Evolutionary conservation across 2,329 filamentous ascomycete species (phyloP).

Genomic region (Dactylellina leptospora): DNA sequence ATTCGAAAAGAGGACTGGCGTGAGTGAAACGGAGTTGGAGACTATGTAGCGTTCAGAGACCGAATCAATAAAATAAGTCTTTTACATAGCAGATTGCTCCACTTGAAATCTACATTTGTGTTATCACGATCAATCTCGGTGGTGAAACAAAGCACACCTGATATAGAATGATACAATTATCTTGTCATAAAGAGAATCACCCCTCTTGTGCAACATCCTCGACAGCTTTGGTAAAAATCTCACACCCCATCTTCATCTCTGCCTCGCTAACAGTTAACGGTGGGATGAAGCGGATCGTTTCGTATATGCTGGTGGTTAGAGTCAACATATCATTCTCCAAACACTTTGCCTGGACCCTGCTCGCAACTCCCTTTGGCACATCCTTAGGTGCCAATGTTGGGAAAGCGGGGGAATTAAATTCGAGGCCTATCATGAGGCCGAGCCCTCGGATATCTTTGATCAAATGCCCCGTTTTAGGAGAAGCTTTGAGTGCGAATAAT

Average conservation of each 20-base stretch:
- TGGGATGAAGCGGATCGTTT: conserved; percentile 61
- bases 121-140: no score
- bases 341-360: conserved; percentile 61
- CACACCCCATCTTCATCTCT: conserved; percentile 60
- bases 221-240: conserved; percentile 60
- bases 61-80: no score
- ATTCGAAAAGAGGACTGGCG: neutral
- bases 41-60: no score
- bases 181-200: conserved; percentile 38
- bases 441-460: conserved; percentile 61
- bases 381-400: conserved; percentile 40
- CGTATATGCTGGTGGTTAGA: conserved; percentile 61
- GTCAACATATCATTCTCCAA: conserved; percentile 61
- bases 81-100: no score
- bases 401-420: conserved; percentile 58
- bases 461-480: conserved; percentile 57
- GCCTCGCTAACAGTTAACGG: conserved; percentile 60
- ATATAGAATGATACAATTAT: no score
- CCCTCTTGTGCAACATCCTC: conserved; percentile 59
- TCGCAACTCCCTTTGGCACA: conserved; percentile 58
- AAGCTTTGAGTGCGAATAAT: conserved; percentile 54
- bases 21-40: conserved; percentile 4
- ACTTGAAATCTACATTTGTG: no score
- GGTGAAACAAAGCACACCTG: no score
- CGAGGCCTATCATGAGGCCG: conserved; percentile 61